Conservation (phyloP, 495 filamentous ascomycete species). For the Trichoderma gamsii region DNA sequence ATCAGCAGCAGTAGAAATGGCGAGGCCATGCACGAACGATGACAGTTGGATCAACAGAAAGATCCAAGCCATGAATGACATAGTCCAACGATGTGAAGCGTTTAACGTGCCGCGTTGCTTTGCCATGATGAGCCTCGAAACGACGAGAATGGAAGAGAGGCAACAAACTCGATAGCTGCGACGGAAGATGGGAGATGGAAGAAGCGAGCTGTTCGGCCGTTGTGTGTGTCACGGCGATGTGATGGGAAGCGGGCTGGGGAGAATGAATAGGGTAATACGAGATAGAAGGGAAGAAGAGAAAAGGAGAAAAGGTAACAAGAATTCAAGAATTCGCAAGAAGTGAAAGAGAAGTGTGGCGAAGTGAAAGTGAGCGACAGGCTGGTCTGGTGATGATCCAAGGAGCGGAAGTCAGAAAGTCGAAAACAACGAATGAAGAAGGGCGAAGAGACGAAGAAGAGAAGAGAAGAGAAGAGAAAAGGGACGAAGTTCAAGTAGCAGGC, state of each 20-base stretch:
- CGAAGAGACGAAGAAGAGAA: background rate
- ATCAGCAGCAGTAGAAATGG: conserved; percentile 14
- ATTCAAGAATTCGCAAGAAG: background rate
- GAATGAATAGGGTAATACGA: background rate
- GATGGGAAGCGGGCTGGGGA: background rate
- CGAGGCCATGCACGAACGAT: conserved; percentile 15
- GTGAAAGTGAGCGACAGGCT: conserved; percentile 4
- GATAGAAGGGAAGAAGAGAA: background rate
- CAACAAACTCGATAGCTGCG: background rate
- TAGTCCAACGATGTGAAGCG: background rate
- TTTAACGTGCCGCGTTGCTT: background rate
- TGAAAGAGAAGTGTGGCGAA: background rate
- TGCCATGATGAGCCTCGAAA: background rate
- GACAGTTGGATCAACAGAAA: background rate
- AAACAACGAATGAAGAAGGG: background rate
- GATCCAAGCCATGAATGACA: background rate
- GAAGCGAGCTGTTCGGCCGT: background rate
- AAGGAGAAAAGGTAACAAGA: background rate
- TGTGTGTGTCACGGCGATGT: background rate
- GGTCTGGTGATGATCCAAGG: conserved; percentile 3
- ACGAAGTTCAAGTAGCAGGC: too few relatives aligned
- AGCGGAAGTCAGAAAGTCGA: background rate
- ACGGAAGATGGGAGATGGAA: background rate
- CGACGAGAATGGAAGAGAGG: background rate
- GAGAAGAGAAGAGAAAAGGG: background rate